These are phyloP conservation scores for Asterella californica DNA, from an alignment of 225 moss, liverwort and hornwort genomes.

Conservation along the genomic window DNA sequence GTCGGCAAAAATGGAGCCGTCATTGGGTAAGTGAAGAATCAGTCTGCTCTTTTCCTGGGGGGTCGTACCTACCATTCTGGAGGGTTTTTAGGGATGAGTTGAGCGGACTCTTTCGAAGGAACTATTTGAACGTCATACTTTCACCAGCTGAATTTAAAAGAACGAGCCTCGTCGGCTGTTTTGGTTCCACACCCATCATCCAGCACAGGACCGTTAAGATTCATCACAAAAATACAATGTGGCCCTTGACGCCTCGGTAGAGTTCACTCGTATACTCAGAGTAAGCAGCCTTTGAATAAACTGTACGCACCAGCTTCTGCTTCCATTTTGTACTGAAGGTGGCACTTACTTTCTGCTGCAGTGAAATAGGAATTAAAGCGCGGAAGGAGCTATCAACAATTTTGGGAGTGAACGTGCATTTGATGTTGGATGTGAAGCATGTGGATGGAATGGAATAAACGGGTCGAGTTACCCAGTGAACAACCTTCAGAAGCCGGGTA, in stretches of 20 bases:
- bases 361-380: slow-evolving; percentile 90
- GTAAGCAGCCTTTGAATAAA: too few species aligned
- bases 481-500: not conserved
- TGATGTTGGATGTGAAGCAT: slow-evolving; percentile 70
- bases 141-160: not conserved
- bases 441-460: slow-evolving; percentile 39
- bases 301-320: too few species aligned
- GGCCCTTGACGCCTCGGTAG: not conserved
- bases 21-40: slow-evolving; percentile 56
- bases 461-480: not conserved
- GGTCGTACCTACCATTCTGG: not conserved
- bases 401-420: slow-evolving; percentile 64
- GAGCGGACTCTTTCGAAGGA: not conserved
- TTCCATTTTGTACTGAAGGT: not conserved
- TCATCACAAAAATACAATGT: not conserved
- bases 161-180: not conserved
- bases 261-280: not conserved
- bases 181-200: not conserved
- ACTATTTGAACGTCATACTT: not conserved
- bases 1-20: slow-evolving; percentile 90
- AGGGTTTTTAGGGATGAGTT: not conserved
- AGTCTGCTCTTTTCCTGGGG: not conserved
- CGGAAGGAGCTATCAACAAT: slow-evolving; percentile 74
- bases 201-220: not conserved
- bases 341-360: slow-evolving; percentile 21